Evolutionary conservation across 805 yeast species (phyloP).

Genomic region (Millerozyma miso): DNA sequence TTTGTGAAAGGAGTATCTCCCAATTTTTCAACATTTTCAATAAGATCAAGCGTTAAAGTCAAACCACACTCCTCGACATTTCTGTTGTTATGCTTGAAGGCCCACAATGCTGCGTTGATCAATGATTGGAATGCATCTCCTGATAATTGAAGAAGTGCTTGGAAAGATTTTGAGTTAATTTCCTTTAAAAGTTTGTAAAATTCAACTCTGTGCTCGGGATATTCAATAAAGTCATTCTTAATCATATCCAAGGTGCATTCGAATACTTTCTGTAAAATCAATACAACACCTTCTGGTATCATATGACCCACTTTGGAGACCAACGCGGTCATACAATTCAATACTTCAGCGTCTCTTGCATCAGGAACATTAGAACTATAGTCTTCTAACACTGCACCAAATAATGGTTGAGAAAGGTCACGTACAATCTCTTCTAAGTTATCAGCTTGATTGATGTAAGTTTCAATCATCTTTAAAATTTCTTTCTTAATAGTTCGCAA

Average conservation of each 20-base stretch:
- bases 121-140: constrained; percentile 89
- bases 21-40: constrained; percentile 77
- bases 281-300: constrained; percentile 86
- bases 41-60: constrained; percentile 73
- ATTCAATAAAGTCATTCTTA: constrained; percentile 90
- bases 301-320: constrained; percentile 81
- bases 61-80: constrained; percentile 94
- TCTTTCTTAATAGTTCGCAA: constrained; percentile 96
- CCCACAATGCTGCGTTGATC: constrained; percentile 95
- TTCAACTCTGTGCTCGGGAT: constrained; percentile 96
- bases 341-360: constrained; percentile 96
- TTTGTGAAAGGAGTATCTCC: constrained; percentile 70
- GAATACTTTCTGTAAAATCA: constrained; percentile 84
- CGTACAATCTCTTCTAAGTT: constrained; percentile 79
- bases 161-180: constrained; percentile 79
- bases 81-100: constrained; percentile 94
- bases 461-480: constrained; percentile 81
- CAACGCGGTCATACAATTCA: constrained; percentile 89
- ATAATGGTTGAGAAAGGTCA: constrained; percentile 76
- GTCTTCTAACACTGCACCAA: constrained; percentile 83
- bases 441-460: constrained; percentile 83
- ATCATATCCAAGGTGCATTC: constrained; percentile 95
- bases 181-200: constrained; percentile 87
- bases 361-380: constrained; percentile 86
- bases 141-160: constrained; percentile 81